Percentiles rank a stretch among this genome's conserved stretches.
Evolutionary conservation across 768 basidiomycete genomes (phyloP).

Genomic region (Suillus clintonianus): DNA sequence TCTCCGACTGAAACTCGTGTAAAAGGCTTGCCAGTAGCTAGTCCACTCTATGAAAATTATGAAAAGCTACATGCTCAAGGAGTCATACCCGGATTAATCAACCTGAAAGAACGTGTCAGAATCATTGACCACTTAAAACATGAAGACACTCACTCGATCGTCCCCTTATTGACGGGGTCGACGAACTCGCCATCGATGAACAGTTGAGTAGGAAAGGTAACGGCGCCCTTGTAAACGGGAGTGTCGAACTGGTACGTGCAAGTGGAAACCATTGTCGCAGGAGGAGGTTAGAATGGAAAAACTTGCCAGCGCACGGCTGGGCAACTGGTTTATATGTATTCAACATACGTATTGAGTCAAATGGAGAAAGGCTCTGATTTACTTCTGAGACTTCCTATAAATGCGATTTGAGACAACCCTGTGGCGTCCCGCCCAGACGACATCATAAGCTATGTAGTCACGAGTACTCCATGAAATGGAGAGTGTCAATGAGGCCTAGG

Average conservation of each 20-base stretch:
- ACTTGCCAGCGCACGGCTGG: not conserved
- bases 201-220: constrained; percentile 57
- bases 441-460: not conserved
- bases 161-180: constrained; percentile 7
- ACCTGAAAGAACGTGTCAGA: constrained; percentile 31
- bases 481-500: no score
- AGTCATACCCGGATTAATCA: constrained; percentile 57
- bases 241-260: constrained; percentile 52
- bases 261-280: constrained; percentile 32
- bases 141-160: constrained; percentile 8
- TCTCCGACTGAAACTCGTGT: constrained; percentile 60
- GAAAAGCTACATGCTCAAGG: not conserved
- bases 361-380: no score
- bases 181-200: constrained; percentile 58
- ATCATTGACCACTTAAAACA: not conserved
- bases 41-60: constrained; percentile 10
- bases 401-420: not conserved
- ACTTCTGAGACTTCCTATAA: not conserved
- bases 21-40: constrained; percentile 68
- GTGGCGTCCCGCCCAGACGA: not conserved
- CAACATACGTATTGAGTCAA: not conserved
- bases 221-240: constrained; percentile 52
- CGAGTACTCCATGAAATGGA: not conserved
- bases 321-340: not conserved
- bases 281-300: not conserved